Evolutionary conservation across 345 rosid species (phyloP), one percentile per base, ranked within the genome.

Genomic region (Punica granatum): DNA sequence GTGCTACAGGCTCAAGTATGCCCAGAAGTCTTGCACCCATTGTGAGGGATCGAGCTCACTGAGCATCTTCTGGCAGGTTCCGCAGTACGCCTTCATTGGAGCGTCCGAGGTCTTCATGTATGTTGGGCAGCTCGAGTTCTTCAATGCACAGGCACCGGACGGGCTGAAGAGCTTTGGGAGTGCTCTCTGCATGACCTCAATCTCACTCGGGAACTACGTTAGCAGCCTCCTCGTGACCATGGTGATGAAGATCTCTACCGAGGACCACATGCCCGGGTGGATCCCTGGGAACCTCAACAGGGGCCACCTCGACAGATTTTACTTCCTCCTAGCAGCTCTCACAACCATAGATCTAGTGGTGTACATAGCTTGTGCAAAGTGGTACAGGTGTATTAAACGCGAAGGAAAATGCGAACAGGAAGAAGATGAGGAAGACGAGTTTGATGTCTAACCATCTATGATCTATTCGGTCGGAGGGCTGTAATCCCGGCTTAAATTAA

Each of bases 91-190:
- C 3, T 78, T 95, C 7, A 90, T 92, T 1, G 99, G 99, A 61
- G 99, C 98, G 42, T 95, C 99, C 25, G 99, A 95, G 78, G 99
- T 95, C 59, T 95, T 95, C 85, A 94, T 94, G 99, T 94, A 91
- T 46, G 99, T 94, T 0, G 92, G 96, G 21, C 98, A 95, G 74
- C 84, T 95, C 19, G 99, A 95, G 74, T 95, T 95, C 85, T 95
- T 95, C 83, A 95, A 92, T 58, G 89, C 96, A 1, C 99, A 95
- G 56, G 73, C 99, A n/a, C 99, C 98, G 6, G 93, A 92, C 0
- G 92, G 99, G 33, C 76, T 95, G 54, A 95, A 92, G 81, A 92
- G 98, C 84, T 92, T 92, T 0, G 99, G 97, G 32, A 92, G 98
- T 21, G 97, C 99, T 26, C 85, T 95, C 1, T 88, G 97, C 73